phyloP scores from a whole-genome alignment of 768 basidiomycete genomes.

The Fomitopsis pulvina region DNA sequence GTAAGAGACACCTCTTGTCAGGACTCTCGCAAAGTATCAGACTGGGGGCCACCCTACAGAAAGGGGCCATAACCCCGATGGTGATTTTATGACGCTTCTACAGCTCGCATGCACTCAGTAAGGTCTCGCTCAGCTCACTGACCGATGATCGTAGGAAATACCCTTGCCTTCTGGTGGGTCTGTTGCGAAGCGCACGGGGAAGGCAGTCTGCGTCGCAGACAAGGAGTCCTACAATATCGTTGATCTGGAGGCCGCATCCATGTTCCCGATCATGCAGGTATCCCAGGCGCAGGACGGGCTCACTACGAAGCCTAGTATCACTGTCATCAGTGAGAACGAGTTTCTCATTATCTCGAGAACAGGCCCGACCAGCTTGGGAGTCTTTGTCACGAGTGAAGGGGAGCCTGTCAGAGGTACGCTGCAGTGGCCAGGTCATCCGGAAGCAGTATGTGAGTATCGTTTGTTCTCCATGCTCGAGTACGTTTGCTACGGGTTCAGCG shows the following conservation, averaged over 20 bases:
- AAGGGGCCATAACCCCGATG: too few relatives aligned
- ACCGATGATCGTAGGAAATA: conserved; percentile 67
- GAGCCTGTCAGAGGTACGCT: conserved; percentile 89
- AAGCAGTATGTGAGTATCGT: conserved; percentile 58
- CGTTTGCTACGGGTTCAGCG: too few relatives aligned
- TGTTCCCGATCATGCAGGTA: conserved; percentile 72
- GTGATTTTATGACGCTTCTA: too few relatives aligned
- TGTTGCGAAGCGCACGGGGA: conserved; percentile 56
- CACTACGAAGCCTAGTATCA: conserved; percentile 61
- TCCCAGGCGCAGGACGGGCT: conserved; percentile 52
- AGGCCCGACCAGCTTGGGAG: conserved; percentile 70
- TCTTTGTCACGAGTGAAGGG: conserved; percentile 80
- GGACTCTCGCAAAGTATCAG: too few relatives aligned
- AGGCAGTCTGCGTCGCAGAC: conserved; percentile 69
- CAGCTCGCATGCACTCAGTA: too few relatives aligned
- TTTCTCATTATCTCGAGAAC: conserved; percentile 86
- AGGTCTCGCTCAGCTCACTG: too few relatives aligned
- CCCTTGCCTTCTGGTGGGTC: conserved; percentile 54
- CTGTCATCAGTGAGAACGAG: conserved; percentile 69
- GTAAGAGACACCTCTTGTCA: too few relatives aligned
- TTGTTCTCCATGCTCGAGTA: too few relatives aligned
- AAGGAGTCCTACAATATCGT: conserved; percentile 68
- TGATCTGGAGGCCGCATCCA: conserved; percentile 63
- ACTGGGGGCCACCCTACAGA: too few relatives aligned
- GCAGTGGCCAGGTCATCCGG: conserved; percentile 77